A percentile compares a stretch with the other conserved stretches of the same genome.
These are phyloP conservation scores for Hygrocybe punicea DNA, from an alignment of 768 basidiomycete genomes.

Conservation along the genomic window DNA sequence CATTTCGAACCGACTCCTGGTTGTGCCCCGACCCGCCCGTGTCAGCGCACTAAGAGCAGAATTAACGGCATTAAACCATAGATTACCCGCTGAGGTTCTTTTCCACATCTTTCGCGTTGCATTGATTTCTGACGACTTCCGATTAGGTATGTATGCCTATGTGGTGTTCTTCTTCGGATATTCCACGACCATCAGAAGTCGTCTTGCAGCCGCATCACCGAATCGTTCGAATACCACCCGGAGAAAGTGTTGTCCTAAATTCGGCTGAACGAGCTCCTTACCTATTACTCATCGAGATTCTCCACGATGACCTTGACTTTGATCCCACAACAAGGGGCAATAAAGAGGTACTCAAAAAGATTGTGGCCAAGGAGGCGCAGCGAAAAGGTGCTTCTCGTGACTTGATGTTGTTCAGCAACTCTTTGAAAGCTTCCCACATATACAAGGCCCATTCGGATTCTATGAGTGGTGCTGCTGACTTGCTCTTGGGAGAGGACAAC, in stretches of 20 bases:
- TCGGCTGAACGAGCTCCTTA: slow-evolving; percentile 96
- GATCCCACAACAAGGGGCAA: slow-evolving; percentile 81
- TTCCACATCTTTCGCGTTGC: slow-evolving; percentile 2
- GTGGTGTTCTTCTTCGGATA: slow-evolving; percentile 79
- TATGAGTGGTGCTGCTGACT: slow-evolving; percentile 26
- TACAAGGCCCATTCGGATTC: slow-evolving; percentile 20
- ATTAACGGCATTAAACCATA: slow-evolving; percentile 91
- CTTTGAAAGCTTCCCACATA: slow-evolving; percentile 9
- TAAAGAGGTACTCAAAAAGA: slow-evolving; percentile 78
- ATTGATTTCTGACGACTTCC: slow-evolving; percentile 2
- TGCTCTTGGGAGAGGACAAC: slow-evolving; percentile 27
- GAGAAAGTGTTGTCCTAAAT: slow-evolving; percentile 96
- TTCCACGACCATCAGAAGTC: slow-evolving; percentile 35
- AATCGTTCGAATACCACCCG: slow-evolving; percentile 94
- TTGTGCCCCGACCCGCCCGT: slow-evolving; percentile 90
- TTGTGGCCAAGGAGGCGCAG: slow-evolving; percentile 55
- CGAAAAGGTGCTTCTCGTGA: slow-evolving; percentile 40
- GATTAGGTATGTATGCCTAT: slow-evolving; percentile 79
- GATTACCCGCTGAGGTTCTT: slow-evolving; percentile 88
- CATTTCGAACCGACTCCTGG: slow-evolving; percentile 86
- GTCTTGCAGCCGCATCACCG: slow-evolving; percentile 77
- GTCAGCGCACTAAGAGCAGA: slow-evolving; percentile 96
- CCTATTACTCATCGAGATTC: slow-evolving; percentile 85
- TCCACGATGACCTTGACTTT: slow-evolving; percentile 89
- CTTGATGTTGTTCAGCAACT: slow-evolving; percentile 42